Evolutionary conservation across 768 basidiomycete species (phyloP), one percentile per base, ranked within the genome.

Genomic region (Pleurotus citrinopileatus): DNA sequence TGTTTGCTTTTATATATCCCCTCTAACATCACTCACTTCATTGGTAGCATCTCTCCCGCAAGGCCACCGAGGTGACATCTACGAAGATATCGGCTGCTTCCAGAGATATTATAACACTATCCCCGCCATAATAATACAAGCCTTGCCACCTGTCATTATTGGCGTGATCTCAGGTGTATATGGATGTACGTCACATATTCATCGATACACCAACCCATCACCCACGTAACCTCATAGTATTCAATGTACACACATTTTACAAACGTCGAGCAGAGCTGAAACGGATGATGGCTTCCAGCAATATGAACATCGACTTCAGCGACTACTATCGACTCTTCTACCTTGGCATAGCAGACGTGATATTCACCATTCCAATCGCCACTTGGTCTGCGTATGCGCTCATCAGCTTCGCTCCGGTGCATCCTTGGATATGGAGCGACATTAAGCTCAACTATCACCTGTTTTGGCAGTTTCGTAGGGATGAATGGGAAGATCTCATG

Each of bases 321-420:
- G 66, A 64, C 36, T 73, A 73, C 55, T 36, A 70, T 54, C 70
- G 71, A 25, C 65, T 75, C 19, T 70, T 73, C 69, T 52, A 63
- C 19, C 57, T 73, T 26, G 69, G 71, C 2, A 27, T 50, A 29
- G 53, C 61, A 26, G 71, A 75, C 45, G 61, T 73, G 53, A 6
- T 70, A 3, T 65, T 67, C 55, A 68, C 67, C 51, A 42, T 74
- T 59, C 65, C 66, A n/a, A 53, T 73, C 55, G 69, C 1, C 42
- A 61, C 3, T 53, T 62, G 47, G 70, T 40, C 65, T 55, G 27
- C 59, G 38, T 72, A 64, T 44, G 47, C 61, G 40, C 57, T 66
- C 48, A 59, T 54, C 38, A 53, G 55, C 7, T 47, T 55, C 15
- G 57, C 42, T 1, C 55, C 56, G 6, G 54, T 57, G 6, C 48